A percentile compares a stretch with the other conserved stretches of the same genome.
These are phyloP conservation scores for Cenchrus fungigraminus DNA, from an alignment of 176 grass and related monocot species.

Conservation along the genomic window DNA sequence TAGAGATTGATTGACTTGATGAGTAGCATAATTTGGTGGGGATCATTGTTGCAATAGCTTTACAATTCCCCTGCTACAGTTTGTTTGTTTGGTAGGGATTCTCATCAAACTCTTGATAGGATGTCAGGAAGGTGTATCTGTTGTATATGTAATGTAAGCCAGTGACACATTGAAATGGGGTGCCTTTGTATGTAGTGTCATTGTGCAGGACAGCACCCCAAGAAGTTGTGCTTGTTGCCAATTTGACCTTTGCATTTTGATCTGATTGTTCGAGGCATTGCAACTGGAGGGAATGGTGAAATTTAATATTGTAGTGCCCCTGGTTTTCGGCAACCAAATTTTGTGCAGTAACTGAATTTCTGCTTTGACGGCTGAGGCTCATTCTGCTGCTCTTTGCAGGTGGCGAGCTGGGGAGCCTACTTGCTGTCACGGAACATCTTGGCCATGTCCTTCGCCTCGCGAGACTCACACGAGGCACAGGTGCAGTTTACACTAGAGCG, in stretches of 20 bases:
- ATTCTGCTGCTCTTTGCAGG: constrained; percentile 44
- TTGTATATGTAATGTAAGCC: not conserved
- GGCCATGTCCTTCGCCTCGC: constrained; percentile 89
- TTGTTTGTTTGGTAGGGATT: too few species aligned
- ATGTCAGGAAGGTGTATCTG: not conserved
- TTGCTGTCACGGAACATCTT: constrained; percentile 76
- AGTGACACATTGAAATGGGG: not conserved
- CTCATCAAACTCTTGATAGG: constrained; percentile 10
- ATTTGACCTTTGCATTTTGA: constrained; percentile 22
- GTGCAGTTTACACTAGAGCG: constrained; percentile 97
- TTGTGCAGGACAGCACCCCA: not conserved
- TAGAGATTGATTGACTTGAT: too few species aligned
- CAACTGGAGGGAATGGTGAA: not conserved
- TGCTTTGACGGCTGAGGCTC: not conserved
- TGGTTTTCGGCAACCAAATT: not conserved
- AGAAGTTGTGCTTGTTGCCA: constrained; percentile 7
- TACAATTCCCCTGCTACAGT: too few species aligned
- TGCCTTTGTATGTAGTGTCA: not conserved
- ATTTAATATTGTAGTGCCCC: not conserved
- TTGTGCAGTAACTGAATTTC: not conserved
- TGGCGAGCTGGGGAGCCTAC: constrained; percentile 94
- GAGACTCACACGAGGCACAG: constrained; percentile 93
- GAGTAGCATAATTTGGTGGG: too few species aligned
- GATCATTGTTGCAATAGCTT: too few species aligned
- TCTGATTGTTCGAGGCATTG: not conserved